Evolutionary conservation across 768 basidiomycete genomes (phyloP).

Genomic region (Porphyrellus cyaneotinctus): DNA sequence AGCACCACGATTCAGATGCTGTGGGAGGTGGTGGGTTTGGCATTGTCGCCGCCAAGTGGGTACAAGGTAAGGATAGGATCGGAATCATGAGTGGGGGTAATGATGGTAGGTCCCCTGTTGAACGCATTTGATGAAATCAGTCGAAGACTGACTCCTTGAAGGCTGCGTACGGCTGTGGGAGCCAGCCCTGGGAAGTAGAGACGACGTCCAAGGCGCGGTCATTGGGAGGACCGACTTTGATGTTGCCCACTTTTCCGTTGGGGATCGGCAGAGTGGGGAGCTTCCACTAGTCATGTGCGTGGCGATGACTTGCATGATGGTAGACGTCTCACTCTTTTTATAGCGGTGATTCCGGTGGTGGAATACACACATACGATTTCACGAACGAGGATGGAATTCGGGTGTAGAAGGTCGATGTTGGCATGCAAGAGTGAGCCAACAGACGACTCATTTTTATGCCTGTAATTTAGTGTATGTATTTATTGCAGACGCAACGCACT

Average conservation of each 20-base stretch:
- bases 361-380: conserved; percentile 43
- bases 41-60: conserved; percentile 51
- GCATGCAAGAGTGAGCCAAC: background rate
- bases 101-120: conserved; percentile 46
- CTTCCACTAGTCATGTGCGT: conserved; percentile 61
- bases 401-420: conserved; percentile 12
- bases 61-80: conserved; percentile 38
- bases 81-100: conserved; percentile 59
- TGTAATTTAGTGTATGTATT: conserved; percentile 6
- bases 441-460: conserved; percentile 4
- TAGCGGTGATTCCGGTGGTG: conserved; percentile 50
- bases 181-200: conserved; percentile 38
- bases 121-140: background rate
- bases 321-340: conserved; percentile 19
- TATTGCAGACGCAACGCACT: background rate
- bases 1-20: conserved; percentile 39
- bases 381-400: conserved; percentile 19
- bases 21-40: conserved; percentile 40
- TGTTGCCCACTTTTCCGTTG: conserved; percentile 55
- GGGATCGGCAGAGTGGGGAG: conserved; percentile 50
- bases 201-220: conserved; percentile 42
- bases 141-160: conserved; percentile 23
- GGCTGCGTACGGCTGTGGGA: conserved; percentile 74
- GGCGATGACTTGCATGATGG: background rate
- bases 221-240: conserved; percentile 55